Evolutionary conservation across 2,329 filamentous ascomycete genomes (phyloP).

Genomic region (Alternaria atra): DNA sequence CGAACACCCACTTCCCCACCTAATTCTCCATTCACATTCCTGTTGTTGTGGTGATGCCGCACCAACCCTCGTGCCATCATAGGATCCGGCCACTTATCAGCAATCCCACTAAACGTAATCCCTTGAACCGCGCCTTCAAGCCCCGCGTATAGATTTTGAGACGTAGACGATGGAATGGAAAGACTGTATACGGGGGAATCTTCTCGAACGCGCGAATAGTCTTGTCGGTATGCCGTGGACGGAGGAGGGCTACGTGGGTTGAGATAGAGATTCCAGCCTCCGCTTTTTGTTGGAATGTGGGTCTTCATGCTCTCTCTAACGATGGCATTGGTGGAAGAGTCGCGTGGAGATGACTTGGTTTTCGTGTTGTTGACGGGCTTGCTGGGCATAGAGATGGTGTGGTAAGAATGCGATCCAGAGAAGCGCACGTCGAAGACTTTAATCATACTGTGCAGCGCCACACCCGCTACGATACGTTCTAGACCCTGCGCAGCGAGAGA

Average conservation of each 20-base stretch:
- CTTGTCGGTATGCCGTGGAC: slow-evolving; percentile 23
- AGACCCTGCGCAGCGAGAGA: slow-evolving; percentile 65
- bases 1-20: slow-evolving; percentile 34
- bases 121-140: slow-evolving; percentile 57
- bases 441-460: slow-evolving; percentile 65
- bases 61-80: slow-evolving; percentile 36
- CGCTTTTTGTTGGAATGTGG: slow-evolving; percentile 16
- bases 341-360: not conserved
- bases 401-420: slow-evolving; percentile 53
- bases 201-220: slow-evolving; percentile 28
- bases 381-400: slow-evolving; percentile 35
- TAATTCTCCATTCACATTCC: no score
- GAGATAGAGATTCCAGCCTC: slow-evolving; percentile 60
- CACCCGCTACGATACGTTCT: slow-evolving; percentile 66
- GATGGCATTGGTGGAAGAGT: slow-evolving; percentile 28
- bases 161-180: slow-evolving; percentile 56
- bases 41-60: slow-evolving; percentile 18
- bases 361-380: not conserved
- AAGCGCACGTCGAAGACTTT: slow-evolving; percentile 71
- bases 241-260: slow-evolving; percentile 44
- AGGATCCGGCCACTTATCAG: slow-evolving; percentile 56
- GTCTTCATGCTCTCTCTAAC: slow-evolving; percentile 11
- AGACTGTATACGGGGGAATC: slow-evolving; percentile 59
- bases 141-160: slow-evolving; percentile 58
- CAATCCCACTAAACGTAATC: slow-evolving; percentile 55